phyloP scores from a whole-genome alignment of 192 early-diverging fungal genomes.

The Phlyctochytrium bullatum region DNA sequence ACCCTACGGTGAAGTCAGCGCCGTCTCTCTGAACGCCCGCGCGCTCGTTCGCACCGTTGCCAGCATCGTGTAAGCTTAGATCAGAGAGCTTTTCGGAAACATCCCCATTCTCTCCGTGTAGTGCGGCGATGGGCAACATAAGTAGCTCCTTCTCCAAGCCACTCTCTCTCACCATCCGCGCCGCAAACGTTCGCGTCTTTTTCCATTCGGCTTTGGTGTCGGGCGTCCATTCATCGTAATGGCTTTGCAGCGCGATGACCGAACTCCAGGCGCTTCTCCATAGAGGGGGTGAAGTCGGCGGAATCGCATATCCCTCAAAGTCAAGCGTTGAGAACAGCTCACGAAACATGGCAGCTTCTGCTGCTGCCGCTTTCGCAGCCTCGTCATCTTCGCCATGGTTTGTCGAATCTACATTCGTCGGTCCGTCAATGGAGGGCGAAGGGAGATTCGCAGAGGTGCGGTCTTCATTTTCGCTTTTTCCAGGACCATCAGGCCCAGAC shows the following conservation, averaged over 20 bases:
- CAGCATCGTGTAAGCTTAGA: not conserved
- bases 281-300: not conserved
- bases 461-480: not conserved
- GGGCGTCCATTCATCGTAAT: slow-evolving; percentile 58
- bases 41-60: too few relatives aligned
- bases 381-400: slow-evolving; percentile 7
- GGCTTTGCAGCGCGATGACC: slow-evolving; percentile 49
- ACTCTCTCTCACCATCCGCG: slow-evolving; percentile 9
- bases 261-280: slow-evolving; percentile 7
- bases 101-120: slow-evolving; percentile 35
- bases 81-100: not conserved
- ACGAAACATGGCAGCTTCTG: not conserved
- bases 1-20: too few relatives aligned
- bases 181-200: slow-evolving; percentile 43
- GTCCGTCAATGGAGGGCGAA: not conserved
- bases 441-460: not conserved
- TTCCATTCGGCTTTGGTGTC: slow-evolving; percentile 60
- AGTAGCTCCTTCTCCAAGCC: not conserved
- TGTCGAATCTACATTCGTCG: not conserved
- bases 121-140: slow-evolving; percentile 34
- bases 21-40: too few relatives aligned
- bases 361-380: not conserved
- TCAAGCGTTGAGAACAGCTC: slow-evolving; percentile 1
- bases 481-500: too few relatives aligned
- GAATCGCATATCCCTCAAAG: not conserved